A percentile compares a stretch with the other conserved stretches of the same genome.
Evolutionary conservation across 2,329 filamentous ascomycete genomes (phyloP).

Genomic region (Gaeumannomyces sp.): DNA sequence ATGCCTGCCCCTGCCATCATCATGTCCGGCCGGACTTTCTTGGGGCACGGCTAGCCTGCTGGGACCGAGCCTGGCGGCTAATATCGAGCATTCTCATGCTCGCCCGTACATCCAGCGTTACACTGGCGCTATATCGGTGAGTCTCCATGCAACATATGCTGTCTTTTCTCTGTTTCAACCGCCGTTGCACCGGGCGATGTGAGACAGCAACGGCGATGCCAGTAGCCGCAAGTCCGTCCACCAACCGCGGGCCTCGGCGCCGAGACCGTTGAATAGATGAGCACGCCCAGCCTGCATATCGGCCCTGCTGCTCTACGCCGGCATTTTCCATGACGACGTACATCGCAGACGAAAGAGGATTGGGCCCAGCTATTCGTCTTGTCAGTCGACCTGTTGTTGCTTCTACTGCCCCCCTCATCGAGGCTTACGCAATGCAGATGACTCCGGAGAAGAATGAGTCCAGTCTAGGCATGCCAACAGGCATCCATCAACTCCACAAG

Average conservation of each 20-base stretch:
- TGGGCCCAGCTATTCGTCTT: background rate
- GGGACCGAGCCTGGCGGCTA: background rate
- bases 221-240: background rate
- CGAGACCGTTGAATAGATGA: background rate
- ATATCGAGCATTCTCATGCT: background rate
- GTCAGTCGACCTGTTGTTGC: background rate
- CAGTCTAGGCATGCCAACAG: background rate
- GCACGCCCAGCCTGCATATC: background rate
- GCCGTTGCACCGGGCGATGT: background rate
- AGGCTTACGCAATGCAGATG: background rate
- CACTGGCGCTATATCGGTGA: background rate
- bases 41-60: background rate
- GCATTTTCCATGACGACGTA: background rate
- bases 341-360: background rate
- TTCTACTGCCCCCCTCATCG: background rate
- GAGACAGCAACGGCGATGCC: conserved; percentile 1
- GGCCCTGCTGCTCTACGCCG: background rate
- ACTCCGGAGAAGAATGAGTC: background rate
- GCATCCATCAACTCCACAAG: background rate
- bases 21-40: background rate
- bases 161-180: background rate
- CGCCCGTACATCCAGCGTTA: background rate
- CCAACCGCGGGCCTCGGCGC: background rate
- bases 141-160: background rate
- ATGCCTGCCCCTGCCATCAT: background rate